phyloP scores from a whole-genome alignment of 2,329 filamentous ascomycete species.

The Zopfia rhizophila region DNA sequence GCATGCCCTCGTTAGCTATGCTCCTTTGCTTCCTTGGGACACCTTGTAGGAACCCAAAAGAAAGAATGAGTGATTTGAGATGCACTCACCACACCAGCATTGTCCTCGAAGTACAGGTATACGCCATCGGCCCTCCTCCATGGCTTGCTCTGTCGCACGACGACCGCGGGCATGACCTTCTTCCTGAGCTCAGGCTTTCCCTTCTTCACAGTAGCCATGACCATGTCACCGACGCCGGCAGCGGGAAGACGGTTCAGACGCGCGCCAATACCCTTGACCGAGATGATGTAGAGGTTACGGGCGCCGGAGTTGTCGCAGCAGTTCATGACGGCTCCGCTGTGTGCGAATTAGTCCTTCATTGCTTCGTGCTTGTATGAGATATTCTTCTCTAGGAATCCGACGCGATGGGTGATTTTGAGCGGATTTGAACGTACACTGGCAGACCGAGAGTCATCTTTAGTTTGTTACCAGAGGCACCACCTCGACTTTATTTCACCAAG shows the following conservation, averaged over 20 bases:
- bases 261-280: constrained; percentile 98
- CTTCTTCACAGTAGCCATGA: constrained; percentile 99
- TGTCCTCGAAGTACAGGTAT: constrained; percentile 99
- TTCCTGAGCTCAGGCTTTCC: constrained; percentile 99
- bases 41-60: constrained; percentile 1
- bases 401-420: constrained; percentile 20
- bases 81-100: constrained; percentile 92
- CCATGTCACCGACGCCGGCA: constrained; percentile 99
- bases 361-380: too few species aligned
- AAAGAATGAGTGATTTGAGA: too few species aligned
- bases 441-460: constrained; percentile 99
- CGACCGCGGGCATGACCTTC: constrained; percentile 99
- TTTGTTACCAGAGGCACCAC: constrained; percentile 99
- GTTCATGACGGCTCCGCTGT: constrained; percentile 99
- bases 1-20: constrained; percentile 30
- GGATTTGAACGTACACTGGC: constrained; percentile 82
- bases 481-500: constrained; percentile 60
- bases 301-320: constrained; percentile 99
- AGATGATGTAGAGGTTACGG: constrained; percentile 99
- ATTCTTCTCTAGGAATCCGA: constrained; percentile 24
- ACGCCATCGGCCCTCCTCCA: constrained; percentile 99
- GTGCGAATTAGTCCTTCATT: constrained; percentile 41
- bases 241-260: constrained; percentile 97
- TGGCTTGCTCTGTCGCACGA: constrained; percentile 98
- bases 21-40: background rate